These are phyloP conservation scores for Vanderwaltozyma yarrowii DNA, from an alignment of 805 yeast species.

Conservation along the genomic window DNA sequence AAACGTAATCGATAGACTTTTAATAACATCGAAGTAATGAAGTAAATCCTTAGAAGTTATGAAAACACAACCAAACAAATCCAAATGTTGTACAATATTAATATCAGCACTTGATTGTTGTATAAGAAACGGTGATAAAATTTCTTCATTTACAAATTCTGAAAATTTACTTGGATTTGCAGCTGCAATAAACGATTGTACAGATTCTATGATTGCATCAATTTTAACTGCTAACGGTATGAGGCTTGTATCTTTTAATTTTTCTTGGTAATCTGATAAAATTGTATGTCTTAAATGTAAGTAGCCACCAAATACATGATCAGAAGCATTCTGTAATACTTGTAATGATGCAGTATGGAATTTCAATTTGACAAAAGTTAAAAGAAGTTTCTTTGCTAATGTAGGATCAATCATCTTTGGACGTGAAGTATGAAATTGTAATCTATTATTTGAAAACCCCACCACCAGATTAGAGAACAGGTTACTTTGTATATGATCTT, in stretches of 20 bases:
- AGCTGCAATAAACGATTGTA: constrained; percentile 40
- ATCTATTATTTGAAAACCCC: constrained; percentile 27
- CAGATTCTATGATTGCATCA: constrained; percentile 17
- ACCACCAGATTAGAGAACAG: constrained; percentile 17
- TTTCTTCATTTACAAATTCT: constrained; percentile 20
- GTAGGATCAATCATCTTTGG: constrained; percentile 23
- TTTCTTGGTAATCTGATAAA: neutral
- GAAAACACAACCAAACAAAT: constrained; percentile 34
- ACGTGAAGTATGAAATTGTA: constrained; percentile 23
- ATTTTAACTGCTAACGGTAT: constrained; percentile 7
- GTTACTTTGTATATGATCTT: constrained; percentile 2
- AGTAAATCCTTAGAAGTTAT: constrained; percentile 31
- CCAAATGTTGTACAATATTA: constrained; percentile 35
- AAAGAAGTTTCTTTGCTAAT: constrained; percentile 16
- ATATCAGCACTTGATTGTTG: constrained; percentile 31
- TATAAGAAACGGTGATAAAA: constrained; percentile 17
- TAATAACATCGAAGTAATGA: constrained; percentile 31
- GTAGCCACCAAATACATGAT: constrained; percentile 4
- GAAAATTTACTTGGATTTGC: constrained; percentile 38
- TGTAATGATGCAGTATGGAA: constrained; percentile 23
- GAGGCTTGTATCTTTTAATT: neutral
- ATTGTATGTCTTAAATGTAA: constrained; percentile 2
- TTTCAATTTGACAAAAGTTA: constrained; percentile 20
- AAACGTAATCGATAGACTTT: constrained; percentile 28
- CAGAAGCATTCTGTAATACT: constrained; percentile 21